phyloP scores from a whole-genome alignment of 208 protist genomes.

The Leishmania turanica region DNA sequence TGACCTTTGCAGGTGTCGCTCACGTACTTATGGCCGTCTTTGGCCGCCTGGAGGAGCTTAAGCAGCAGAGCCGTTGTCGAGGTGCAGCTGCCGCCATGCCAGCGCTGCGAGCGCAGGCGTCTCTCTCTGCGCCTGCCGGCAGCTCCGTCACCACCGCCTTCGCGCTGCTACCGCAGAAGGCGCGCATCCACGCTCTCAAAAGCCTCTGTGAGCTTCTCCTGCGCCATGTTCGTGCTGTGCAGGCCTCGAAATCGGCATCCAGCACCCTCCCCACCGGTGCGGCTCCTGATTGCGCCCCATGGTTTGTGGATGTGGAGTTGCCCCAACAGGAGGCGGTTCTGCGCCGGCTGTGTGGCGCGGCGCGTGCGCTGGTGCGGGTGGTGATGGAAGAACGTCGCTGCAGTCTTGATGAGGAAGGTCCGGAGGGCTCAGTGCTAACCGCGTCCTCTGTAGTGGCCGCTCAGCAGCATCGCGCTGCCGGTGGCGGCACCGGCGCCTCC shows the following conservation, averaged over 20 bases:
- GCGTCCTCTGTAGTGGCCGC: constrained; percentile 41
- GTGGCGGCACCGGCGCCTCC: not conserved
- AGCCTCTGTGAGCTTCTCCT: constrained; percentile 60
- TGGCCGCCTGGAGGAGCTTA: constrained; percentile 45
- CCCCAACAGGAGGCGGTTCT: constrained; percentile 50
- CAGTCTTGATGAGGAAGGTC: constrained; percentile 60
- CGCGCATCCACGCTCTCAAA: constrained; percentile 80
- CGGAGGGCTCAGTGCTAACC: constrained; percentile 67
- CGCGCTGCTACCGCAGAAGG: constrained; percentile 75
- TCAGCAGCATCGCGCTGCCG: not conserved
- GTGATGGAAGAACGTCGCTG: constrained; percentile 80
- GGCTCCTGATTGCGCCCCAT: not conserved
- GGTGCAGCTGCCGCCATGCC: constrained; percentile 5
- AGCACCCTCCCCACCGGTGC: not conserved
- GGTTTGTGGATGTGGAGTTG: constrained; percentile 54
- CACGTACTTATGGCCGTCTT: constrained; percentile 42
- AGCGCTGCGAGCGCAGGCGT: not conserved
- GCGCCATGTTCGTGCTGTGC: constrained; percentile 30
- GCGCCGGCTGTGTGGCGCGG: constrained; percentile 48
- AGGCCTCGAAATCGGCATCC: constrained; percentile 6
- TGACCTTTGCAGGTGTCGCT: constrained; percentile 53
- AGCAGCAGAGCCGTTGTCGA: constrained; percentile 46
- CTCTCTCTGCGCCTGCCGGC: not conserved
- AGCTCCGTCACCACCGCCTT: constrained; percentile 17
- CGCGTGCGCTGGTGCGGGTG: constrained; percentile 67